Base-by-base conservation (phyloP, 495 filamentous ascomycete genomes). In the Paragyromitra xinjiangensis region DNA sequence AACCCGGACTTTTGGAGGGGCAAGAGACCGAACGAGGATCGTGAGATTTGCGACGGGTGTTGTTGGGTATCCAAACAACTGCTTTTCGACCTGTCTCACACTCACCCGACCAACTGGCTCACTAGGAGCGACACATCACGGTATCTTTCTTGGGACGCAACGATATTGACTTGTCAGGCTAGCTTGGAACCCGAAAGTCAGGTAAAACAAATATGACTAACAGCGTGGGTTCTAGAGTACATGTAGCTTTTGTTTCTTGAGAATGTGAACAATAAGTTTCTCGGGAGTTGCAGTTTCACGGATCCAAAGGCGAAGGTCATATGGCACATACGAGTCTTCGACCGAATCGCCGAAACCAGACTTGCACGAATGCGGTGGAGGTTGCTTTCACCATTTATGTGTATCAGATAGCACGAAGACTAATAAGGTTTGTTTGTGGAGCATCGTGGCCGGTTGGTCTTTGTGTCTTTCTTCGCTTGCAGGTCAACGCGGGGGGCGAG, bases 391-490 rank as follows among this genome's bases (percentile, higher is more conserved):
- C 40, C 34, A 44, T 37, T 42, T 50, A 53, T 66, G 61, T n/a
- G 55, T 45, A 34, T 59, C 12, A 55, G 40, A 73, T 55, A 72
- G 55, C 55, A 29, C 22, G 55, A 58, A 58, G 45, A 75, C 61
- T 77, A 77, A 75, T 77, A 65, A 78, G 64, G 75, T 75, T 68
- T 77, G 63, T 78, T 67, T 76, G 53, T 61, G 71, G 75, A 78
- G 71, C 64, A 78, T 78, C 75, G 75, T 78, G 75, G 61, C 62
- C 61, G 40, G 69, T 73, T 77, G 70, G 69, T 51, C 61, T 66
- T 73, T 77, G 59, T 66, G 50, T 56, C 50, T 59, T 51, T 24
- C 16, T 72, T 66, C 67, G 64, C 77, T 67, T 78, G 42, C 77
- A 78, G 61, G 14, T 74, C 53, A 39, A 74, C 42, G 9, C 58